phyloP scores from a whole-genome alignment of 2,329 filamentous ascomycete species.

The Raffaelea deltoideospora region DNA sequence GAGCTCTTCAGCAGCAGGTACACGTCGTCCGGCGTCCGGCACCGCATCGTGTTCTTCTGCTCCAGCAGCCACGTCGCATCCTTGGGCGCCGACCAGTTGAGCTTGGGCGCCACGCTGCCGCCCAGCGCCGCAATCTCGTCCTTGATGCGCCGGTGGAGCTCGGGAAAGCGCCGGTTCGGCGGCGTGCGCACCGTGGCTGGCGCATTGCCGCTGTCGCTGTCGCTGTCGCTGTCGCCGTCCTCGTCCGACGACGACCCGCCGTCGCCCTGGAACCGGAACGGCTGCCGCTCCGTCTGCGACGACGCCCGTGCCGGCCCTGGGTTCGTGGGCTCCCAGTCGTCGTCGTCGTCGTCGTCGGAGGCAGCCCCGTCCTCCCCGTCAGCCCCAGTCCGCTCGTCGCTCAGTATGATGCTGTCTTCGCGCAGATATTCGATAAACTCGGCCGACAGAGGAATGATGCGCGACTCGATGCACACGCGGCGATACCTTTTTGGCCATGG shows the following conservation, averaged over 20 bases:
- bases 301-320: too few relatives aligned
- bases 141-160: constrained; percentile 64
- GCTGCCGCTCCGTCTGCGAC: too few relatives aligned
- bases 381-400: constrained; percentile 37
- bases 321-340: constrained; percentile 33
- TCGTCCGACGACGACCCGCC: constrained; percentile 23
- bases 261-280: too few relatives aligned
- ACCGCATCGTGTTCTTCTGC: constrained; percentile 81
- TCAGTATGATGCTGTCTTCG: constrained; percentile 83
- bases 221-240: constrained; percentile 31
- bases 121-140: constrained; percentile 66
- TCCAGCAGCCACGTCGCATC: constrained; percentile 85
- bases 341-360: constrained; percentile 36
- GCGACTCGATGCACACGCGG: constrained; percentile 67
- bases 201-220: constrained; percentile 32
- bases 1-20: constrained; percentile 91
- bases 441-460: constrained; percentile 60
- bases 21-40: constrained; percentile 74
- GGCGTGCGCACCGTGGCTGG: constrained; percentile 19
- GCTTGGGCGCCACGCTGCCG: constrained; percentile 75
- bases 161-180: constrained; percentile 46
- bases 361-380: too few relatives aligned
- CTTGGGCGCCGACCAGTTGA: constrained; percentile 96
- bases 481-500: constrained; percentile 41
- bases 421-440: constrained; percentile 76